These are phyloP conservation scores for Pleomassaria siparia DNA, from an alignment of 2,329 filamentous ascomycete genomes.

Conservation along the genomic window DNA sequence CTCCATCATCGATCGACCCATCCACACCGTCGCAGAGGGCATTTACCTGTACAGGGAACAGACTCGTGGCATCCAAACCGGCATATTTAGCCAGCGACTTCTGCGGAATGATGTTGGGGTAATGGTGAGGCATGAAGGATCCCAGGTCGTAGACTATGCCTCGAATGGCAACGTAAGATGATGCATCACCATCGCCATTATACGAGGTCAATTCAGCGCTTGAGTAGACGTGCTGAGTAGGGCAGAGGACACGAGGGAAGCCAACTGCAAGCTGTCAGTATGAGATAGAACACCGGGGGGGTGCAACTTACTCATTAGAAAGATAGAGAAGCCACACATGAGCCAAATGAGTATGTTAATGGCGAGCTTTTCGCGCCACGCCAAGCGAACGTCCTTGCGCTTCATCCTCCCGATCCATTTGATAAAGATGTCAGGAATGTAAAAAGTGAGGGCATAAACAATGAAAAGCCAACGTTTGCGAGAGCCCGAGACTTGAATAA, in stretches of 20 bases:
- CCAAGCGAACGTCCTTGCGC: constrained; percentile 86
- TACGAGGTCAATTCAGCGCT: constrained; percentile 71
- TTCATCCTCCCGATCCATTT: constrained; percentile 78
- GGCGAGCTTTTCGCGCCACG: constrained; percentile 95
- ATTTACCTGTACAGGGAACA: constrained; percentile 94
- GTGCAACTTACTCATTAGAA: constrained; percentile 67
- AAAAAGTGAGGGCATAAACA: constrained; percentile 83
- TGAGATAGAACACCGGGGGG: not conserved
- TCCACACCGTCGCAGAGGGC: constrained; percentile 81
- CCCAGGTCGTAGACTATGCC: constrained; percentile 86
- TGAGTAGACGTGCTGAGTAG: constrained; percentile 85
- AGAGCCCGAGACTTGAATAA: constrained; percentile 71
- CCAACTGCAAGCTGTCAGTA: constrained; percentile 53
- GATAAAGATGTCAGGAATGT: constrained; percentile 81
- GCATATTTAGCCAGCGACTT: constrained; percentile 76
- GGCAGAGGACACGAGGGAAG: constrained; percentile 90
- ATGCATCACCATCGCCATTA: constrained; percentile 68
- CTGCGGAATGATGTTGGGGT: constrained; percentile 65
- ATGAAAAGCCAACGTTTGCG: constrained; percentile 90
- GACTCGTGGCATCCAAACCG: constrained; percentile 78
- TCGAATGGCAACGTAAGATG: constrained; percentile 77
- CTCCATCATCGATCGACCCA: constrained; percentile 66
- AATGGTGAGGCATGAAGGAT: constrained; percentile 73
- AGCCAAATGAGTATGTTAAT: constrained; percentile 99
- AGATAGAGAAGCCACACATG: constrained; percentile 72